Evolutionary conservation across 768 basidiomycete species (phyloP).

Genomic region (Suillus decipiens): DNA sequence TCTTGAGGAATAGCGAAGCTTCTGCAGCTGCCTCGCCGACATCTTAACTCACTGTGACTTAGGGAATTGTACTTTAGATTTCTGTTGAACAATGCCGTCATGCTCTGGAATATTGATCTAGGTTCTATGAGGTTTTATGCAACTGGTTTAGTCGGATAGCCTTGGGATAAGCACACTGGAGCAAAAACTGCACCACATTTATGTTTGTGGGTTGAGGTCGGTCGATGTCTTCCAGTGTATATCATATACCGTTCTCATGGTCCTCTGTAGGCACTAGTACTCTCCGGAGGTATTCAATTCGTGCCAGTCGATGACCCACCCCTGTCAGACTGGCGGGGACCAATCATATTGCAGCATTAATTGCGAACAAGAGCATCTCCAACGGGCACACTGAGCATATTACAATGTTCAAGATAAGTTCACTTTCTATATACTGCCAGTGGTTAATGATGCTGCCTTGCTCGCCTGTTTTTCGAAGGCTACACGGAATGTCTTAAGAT

Average conservation of each 20-base stretch:
- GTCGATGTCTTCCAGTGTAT: not conserved
- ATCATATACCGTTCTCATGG: not conserved
- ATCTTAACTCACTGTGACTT: slow-evolving; percentile 11
- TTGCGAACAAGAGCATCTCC: not conserved
- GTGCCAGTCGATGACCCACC: not conserved
- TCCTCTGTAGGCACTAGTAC: not conserved
- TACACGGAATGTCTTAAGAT: not conserved
- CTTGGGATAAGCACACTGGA: not conserved
- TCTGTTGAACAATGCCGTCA: not conserved
- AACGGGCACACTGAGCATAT: not conserved
- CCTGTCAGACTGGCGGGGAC: not conserved
- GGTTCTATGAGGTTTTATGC: not conserved
- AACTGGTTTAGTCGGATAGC: not conserved
- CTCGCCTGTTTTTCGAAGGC: not conserved
- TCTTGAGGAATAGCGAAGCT: slow-evolving; percentile 47
- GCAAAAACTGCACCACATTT: not conserved
- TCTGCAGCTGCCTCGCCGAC: slow-evolving; percentile 26
- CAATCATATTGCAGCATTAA: slow-evolving; percentile 2
- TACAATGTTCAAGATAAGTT: not conserved
- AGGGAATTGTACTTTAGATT: slow-evolving; percentile 6
- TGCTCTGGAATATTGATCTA: not conserved
- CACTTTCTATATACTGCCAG: not conserved
- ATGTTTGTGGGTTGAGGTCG: not conserved
- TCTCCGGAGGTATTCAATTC: not conserved
- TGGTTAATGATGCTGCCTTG: not conserved